These are phyloP conservation scores for Acanthamoeba rhysodes DNA, from an alignment of 208 protist genomes.

Conservation along the genomic window DNA sequence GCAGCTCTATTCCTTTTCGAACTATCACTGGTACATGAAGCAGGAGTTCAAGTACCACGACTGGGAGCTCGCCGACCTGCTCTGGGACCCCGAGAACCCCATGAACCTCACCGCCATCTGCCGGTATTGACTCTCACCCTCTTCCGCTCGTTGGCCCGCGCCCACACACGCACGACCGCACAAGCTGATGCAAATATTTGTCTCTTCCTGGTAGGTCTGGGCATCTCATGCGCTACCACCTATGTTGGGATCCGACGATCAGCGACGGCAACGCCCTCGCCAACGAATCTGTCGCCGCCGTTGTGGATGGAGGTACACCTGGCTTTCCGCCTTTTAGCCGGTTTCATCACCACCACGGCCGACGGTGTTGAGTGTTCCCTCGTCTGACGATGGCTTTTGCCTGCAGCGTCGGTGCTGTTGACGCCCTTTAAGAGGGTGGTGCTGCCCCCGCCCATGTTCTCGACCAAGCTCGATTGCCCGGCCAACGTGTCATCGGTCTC, in stretches of 20 bases:
- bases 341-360: background rate
- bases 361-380: background rate
- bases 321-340: background rate
- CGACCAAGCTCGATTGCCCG: slow-evolving; percentile 43
- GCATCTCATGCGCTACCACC: slow-evolving; percentile 24
- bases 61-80: slow-evolving; percentile 19
- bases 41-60: slow-evolving; percentile 76
- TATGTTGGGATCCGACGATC: slow-evolving; percentile 63
- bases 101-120: slow-evolving; percentile 72
- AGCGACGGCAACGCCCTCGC: slow-evolving; percentile 16
- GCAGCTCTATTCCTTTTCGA: slow-evolving; percentile 82
- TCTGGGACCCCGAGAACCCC: slow-evolving; percentile 75
- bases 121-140: background rate
- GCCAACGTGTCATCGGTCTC: slow-evolving; percentile 50
- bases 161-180: too few species aligned
- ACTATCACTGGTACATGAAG: slow-evolving; percentile 89
- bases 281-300: slow-evolving; percentile 74
- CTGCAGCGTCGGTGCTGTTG: slow-evolving; percentile 67
- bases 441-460: slow-evolving; percentile 87
- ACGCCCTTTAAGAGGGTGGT: slow-evolving; percentile 82
- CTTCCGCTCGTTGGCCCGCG: background rate
- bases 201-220: slow-evolving; percentile 23
- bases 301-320: slow-evolving; percentile 82
- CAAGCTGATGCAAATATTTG: too few species aligned
- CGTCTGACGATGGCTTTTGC: background rate